Conservation (phyloP, 257 asterid genomes). For the Przewalskia tangutica region DNA sequence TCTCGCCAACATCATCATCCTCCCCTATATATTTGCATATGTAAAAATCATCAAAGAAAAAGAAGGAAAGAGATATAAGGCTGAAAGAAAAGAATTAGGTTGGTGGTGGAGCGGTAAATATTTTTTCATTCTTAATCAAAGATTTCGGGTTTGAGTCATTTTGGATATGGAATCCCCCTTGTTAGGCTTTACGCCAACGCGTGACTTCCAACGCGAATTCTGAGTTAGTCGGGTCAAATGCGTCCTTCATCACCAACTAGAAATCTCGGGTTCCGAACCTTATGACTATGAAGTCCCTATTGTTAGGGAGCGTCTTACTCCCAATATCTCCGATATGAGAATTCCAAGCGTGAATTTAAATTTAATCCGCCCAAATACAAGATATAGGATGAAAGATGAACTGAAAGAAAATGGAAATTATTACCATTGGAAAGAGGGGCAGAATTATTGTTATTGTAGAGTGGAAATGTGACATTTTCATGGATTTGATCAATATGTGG, state of each 20-base stretch:
- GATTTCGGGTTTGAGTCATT: not conserved
- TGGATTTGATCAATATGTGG: constrained; percentile 14
- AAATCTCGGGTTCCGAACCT: not conserved
- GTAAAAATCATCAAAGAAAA: not conserved
- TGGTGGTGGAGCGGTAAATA: too few species aligned
- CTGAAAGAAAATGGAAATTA: not conserved
- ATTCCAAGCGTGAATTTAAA: not conserved
- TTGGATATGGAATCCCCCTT: too few species aligned
- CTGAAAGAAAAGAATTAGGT: too few species aligned
- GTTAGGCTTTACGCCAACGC: too few species aligned
- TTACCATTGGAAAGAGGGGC: not conserved
- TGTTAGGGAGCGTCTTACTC: not conserved
- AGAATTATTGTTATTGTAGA: not conserved
- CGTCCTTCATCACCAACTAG: too few species aligned
- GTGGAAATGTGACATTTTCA: not conserved
- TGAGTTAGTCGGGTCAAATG: too few species aligned
- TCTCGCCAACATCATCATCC: not conserved
- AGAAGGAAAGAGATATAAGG: not conserved
- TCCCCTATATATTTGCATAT: not conserved
- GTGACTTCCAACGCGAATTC: too few species aligned
- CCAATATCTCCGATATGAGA: not conserved
- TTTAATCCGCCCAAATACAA: not conserved
- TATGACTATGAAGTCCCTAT: not conserved
- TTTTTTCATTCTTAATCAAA: not conserved
- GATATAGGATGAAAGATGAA: too few species aligned